phyloP scores from a whole-genome alignment of 768 basidiomycete genomes.

The Podaxis sp. region DNA sequence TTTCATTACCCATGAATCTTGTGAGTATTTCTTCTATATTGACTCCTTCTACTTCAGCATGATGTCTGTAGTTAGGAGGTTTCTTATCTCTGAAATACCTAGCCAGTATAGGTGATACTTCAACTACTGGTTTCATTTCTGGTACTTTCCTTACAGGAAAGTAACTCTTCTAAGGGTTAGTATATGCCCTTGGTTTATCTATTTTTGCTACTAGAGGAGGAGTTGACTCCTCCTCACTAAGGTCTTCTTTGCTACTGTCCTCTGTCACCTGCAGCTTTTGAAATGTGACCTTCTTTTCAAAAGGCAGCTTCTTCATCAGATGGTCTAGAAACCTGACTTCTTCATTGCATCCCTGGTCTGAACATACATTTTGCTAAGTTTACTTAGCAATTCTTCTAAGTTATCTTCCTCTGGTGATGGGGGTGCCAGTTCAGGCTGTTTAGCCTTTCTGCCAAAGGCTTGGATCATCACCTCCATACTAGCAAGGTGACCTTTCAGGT shows the following conservation, averaged over 20 bases:
- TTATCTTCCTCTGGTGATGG: too few relatives aligned
- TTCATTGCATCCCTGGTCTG: too few relatives aligned
- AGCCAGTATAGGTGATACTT: constrained; percentile 1
- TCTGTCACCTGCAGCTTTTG: background rate
- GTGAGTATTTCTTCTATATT: background rate
- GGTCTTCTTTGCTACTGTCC: background rate
- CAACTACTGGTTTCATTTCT: background rate
- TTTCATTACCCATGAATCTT: background rate
- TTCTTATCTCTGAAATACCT: background rate
- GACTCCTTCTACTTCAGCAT: background rate
- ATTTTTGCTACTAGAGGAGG: too few relatives aligned
- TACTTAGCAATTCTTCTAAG: too few relatives aligned
- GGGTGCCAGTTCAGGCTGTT: too few relatives aligned
- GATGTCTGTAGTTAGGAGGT: background rate
- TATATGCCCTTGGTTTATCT: too few relatives aligned
- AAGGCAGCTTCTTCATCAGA: constrained; percentile 7
- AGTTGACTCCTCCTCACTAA: too few relatives aligned
- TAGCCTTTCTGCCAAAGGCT: too few relatives aligned
- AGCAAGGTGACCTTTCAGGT: too few relatives aligned
- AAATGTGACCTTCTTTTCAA: background rate
- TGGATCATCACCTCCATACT: too few relatives aligned
- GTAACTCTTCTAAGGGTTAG: background rate
- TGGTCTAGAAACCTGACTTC: constrained; percentile 8
- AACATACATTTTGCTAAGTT: too few relatives aligned
- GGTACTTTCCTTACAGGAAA: background rate